These are phyloP conservation scores for Schizochytrium sp. DNA, from an alignment of 108 stramenopile genomes.

Conservation along the genomic window DNA sequence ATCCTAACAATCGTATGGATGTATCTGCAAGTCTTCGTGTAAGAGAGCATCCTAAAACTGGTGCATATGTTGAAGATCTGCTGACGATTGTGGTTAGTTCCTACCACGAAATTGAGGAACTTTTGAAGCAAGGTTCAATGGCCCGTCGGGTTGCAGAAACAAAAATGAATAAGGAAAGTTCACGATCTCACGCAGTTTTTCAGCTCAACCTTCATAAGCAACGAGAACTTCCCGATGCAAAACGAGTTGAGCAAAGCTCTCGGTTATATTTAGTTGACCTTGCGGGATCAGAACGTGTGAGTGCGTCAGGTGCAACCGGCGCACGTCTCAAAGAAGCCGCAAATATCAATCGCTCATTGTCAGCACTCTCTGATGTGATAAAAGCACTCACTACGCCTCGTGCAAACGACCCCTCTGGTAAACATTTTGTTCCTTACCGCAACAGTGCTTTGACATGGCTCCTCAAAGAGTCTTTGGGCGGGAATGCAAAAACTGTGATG, in stretches of 20 bases:
- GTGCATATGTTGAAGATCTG: conserved; percentile 93
- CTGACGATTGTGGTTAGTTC: conserved; percentile 83
- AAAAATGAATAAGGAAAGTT: conserved; percentile 94
- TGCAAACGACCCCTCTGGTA: conserved; percentile 79
- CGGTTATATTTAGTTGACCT: conserved; percentile 94
- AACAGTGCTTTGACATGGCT: conserved; percentile 76
- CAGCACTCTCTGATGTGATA: conserved; percentile 97
- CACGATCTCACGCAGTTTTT: conserved; percentile 94
- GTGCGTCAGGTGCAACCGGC: conserved; percentile 90
- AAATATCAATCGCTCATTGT: conserved; percentile 97
- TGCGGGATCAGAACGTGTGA: conserved; percentile 95
- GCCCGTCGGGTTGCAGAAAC: conserved; percentile 91
- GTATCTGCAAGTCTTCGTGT: conserved; percentile 68
- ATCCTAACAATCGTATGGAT: conserved; percentile 72
- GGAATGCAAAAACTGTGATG: conserved; percentile 70
- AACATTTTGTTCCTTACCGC: conserved; percentile 75
- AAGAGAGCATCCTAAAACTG: conserved; percentile 79
- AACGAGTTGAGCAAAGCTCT: conserved; percentile 79
- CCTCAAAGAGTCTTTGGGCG: conserved; percentile 69
- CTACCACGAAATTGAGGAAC: conserved; percentile 84
- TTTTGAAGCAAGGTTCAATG: conserved; percentile 85
- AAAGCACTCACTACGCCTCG: conserved; percentile 10
- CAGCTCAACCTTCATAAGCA: conserved; percentile 73
- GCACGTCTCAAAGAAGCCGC: conserved; percentile 93
- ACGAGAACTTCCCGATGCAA: conserved; percentile 62